Base-by-base conservation (phyloP, 2,329 filamentous ascomycete species). In the Leptographium galeiforme region DNA sequence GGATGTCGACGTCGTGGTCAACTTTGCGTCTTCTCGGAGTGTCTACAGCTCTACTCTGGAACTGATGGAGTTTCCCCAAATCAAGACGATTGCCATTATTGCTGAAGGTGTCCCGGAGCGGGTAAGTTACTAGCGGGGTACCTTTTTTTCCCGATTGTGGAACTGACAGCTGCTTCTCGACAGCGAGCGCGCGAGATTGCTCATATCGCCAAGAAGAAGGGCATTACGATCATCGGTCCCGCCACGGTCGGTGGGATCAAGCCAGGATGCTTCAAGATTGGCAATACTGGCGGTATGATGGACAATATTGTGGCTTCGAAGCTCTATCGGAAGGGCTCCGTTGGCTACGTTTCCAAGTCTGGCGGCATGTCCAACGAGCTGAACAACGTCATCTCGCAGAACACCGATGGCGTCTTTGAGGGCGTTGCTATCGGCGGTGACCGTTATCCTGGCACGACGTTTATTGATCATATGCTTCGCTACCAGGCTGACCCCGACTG, bases 211-310 rank as follows among this genome's bases (percentile, higher is more conserved):
- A 81, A 93, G 77, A 91, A 96, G 82, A 98, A 97, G 85, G 91
- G 91, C 59, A 86, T 98, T 69, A 96, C 90, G 72, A 98, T 98
- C 71, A 96, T 98, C 67, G 93, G 93, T 61, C 93, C 93, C 60
- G 93, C 93, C 64, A 98, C 93, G 54, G 93, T 98, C 59, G 93
- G 93, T 82, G 93, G 93, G 66, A 97, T 98, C 77, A 98, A 97
- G 83, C 93, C 93, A 58, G 93, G 93, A 71, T 88, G 87, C 70
- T 98, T 91, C 87, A 98, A 97, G 83, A 98, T 98, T 61, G 93
- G 93, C 71, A 98, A 98, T 82, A 98, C 93, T 65, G 93, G 93
- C 81, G 93, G 93, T 73, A 98, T 98, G 93, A 98, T 98, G 93
- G 93, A 98, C 82, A 98, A 98, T 82, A 98, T 98, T 66, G 93